Base-by-base conservation (phyloP, 352 stramenopile species). In the Globisporangium uncinulatum region DNA sequence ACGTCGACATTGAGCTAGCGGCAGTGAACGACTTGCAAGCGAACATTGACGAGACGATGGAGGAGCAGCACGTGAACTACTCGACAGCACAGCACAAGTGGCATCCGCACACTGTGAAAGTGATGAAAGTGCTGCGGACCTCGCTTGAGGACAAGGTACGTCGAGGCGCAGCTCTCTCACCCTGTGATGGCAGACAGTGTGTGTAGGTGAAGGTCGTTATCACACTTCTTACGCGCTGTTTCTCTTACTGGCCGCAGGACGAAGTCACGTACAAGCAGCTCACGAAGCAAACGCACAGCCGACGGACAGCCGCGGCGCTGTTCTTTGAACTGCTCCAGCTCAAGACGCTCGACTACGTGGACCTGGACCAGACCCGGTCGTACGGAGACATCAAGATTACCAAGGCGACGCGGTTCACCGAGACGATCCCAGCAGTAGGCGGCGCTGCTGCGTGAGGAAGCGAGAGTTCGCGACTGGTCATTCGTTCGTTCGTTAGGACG, bases 301-400 rank as follows among this genome's bases (percentile, higher is more conserved):
- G 84, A 59, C 73, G 94, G 46, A 98, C 91, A 49, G 95, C 94
- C 21, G 89, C 93, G 11, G 92, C 84, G 45, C 78, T 97, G 41
- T 99, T 99, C 70, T 98, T 99, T 61, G 95, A 99, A 68, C 77
- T 98, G 17, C 80, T 99, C 3, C 87, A 98, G 70, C 77, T 99
- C n/a, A 98, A 99, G 73, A 98, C 96, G 4, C 95, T 97, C 65
- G 95, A 99, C 75, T 99, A 96, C 70, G 88, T 99, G 34, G 86
- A 98, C 54, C 65, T 99, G 20, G 74, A 97, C 14, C 96, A 99
- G 76, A 66, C 88, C 19, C 74, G 87, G 43, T 71, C 89, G 48
- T 99, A 98, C 71, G 93, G 92, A 20, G 95, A 99, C 61, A 99
- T 99, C 60, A 83, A 81, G 59, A 89, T 97, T 51, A 71, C 73